phyloP scores from a whole-genome alignment of 352 stramenopile species.

The Globisporangium orthogonon region DNA sequence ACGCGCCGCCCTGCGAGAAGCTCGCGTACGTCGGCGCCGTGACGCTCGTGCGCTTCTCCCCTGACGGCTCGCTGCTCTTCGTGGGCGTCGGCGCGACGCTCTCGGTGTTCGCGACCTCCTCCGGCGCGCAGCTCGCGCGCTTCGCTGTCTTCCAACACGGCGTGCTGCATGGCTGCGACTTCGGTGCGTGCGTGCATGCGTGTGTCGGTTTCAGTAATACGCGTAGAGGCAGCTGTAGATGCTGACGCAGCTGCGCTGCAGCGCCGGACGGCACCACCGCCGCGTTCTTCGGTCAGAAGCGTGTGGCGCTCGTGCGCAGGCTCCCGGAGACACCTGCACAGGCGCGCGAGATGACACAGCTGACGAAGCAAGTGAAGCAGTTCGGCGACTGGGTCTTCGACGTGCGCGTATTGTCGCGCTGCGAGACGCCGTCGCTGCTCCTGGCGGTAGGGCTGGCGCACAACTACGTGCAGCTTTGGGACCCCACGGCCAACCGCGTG shows the following conservation, averaged over 20 bases:
- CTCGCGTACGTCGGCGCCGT: constrained; percentile 79
- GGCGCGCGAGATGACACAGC: background rate
- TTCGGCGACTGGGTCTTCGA: constrained; percentile 86
- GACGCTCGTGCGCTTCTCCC: constrained; percentile 72
- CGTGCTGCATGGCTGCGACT: constrained; percentile 72
- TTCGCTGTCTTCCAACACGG: constrained; percentile 47
- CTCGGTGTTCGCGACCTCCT: constrained; percentile 54
- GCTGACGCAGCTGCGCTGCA: background rate
- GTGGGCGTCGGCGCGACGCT: constrained; percentile 59
- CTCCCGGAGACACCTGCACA: constrained; percentile 33
- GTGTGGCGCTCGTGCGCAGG: constrained; percentile 43
- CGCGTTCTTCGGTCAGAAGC: constrained; percentile 82
- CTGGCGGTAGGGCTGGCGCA: constrained; percentile 73
- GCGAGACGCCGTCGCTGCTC: constrained; percentile 14
- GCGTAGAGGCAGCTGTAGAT: background rate
- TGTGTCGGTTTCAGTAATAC: too few species aligned
- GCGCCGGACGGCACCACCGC: constrained; percentile 3
- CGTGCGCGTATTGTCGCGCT: constrained; percentile 44
- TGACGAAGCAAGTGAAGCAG: constrained; percentile 30
- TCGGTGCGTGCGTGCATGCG: constrained; percentile 15
- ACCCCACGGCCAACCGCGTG: constrained; percentile 29
- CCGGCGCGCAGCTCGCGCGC: constrained; percentile 35
- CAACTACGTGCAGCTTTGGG: constrained; percentile 83
- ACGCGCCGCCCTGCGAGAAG: constrained; percentile 35
- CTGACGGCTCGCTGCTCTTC: constrained; percentile 62